Percentiles rank a stretch among this genome's conserved stretches.
These are phyloP conservation scores for Fragosphaeria purpurea DNA, from an alignment of 2,329 filamentous ascomycete species.

Conservation along the genomic window DNA sequence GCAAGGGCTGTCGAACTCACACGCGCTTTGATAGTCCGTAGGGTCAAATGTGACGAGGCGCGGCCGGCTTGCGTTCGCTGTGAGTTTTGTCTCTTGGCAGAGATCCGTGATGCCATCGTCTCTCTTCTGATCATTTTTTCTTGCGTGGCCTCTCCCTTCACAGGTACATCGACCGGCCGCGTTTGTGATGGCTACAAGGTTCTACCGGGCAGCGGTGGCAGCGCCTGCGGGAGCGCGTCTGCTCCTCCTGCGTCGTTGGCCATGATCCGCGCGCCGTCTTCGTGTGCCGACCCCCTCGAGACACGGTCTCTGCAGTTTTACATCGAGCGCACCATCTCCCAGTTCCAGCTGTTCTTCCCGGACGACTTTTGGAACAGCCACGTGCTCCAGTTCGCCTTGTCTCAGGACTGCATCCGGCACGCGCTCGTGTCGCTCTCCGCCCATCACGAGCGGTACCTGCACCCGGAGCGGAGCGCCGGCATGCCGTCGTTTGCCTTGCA, in stretches of 20 bases:
- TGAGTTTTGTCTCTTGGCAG: not conserved
- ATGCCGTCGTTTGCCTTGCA: conserved; percentile 1
- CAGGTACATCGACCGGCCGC: conserved; percentile 7
- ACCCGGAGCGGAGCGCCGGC: not conserved
- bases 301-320: conserved; percentile 9
- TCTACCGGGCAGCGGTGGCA: not conserved
- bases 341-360: conserved; percentile 9
- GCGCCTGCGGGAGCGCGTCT: not conserved
- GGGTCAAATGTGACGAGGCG: conserved; percentile 10
- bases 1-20: no score
- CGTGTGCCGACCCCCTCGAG: conserved; percentile 5
- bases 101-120: no score
- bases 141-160: no score
- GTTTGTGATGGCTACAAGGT: conserved; percentile 6
- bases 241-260: not conserved
- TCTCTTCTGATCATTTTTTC: no score
- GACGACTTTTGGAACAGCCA: conserved; percentile 11
- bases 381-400: conserved; percentile 8
- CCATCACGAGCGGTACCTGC: conserved; percentile 7
- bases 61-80: conserved; percentile 8
- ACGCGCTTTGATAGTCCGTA: conserved; percentile 3
- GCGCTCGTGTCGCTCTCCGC: conserved; percentile 8
- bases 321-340: conserved; percentile 6
- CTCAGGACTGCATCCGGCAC: conserved; percentile 9
- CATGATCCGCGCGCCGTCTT: not conserved